Evolutionary conservation across 78 protist species (phyloP), one percentile per base, ranked within the genome.

Genomic region (Dictyostelium firmibasis): DNA sequence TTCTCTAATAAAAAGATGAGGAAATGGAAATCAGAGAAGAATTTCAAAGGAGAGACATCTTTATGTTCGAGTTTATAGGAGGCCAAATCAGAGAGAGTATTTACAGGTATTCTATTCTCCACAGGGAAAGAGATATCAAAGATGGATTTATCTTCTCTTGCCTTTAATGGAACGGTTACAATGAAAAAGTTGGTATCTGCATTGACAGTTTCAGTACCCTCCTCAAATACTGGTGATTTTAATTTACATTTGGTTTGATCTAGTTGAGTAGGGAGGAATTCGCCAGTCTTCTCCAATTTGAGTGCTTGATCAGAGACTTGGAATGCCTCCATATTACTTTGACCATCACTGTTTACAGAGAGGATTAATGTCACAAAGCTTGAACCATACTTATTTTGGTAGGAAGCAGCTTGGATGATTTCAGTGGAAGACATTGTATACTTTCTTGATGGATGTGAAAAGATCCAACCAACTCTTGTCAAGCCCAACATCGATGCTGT

Each of bases 1-100:
- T 81, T 78, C 7, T 16, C 60, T 18, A 89, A 35, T 29, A 89
- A 43, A 53, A 33, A 89, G 27, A 89, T 78, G 5, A 89, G 57
- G 25, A 89, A 89, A 62, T 89, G 94, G 83, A 89, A 89, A 69
- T 89, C 94, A 8, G 94, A 89, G 50, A 89, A 89, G 94, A 89
- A 89, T 18, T 33, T 23, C 23, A 89, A 69, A 27, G 78, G 60
- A 6, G 87, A 70, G 6, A 67, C 67, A 70, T 81, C 81, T 89
- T 78, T 78, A 62, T 70, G 83, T 16, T 89, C 87, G 20, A 89
- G 60, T 60, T 89, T 78, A 43, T 89, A 89, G 33, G 86, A 81
- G 27, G 83, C 87, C 1, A 89, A 33, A 35, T 89, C 94, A 70
- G 81, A 67, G 38, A 43, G 20, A 4, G 76, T 64, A 11, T 85